These are phyloP conservation scores for Pisolithus microcarpus DNA, from an alignment of 768 basidiomycete species.

Conservation along the genomic window DNA sequence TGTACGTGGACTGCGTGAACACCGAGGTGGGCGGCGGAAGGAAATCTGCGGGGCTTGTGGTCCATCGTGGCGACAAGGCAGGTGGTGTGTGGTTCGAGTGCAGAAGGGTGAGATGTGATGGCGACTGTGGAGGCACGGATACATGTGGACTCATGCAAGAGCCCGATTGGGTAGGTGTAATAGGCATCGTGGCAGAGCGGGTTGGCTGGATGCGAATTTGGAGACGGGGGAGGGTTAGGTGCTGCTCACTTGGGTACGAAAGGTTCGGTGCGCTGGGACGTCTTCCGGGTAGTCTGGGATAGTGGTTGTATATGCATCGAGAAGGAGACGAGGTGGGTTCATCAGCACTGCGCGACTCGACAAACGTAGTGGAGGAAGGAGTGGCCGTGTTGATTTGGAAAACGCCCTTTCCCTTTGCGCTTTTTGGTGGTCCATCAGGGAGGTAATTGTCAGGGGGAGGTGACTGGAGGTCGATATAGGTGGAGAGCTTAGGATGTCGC, in stretches of 20 bases:
- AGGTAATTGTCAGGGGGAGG: conserved; percentile 7
- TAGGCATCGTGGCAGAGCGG: conserved; percentile 55
- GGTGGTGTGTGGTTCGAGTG: conserved; percentile 57
- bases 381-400: conserved; percentile 62
- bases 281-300: conserved; percentile 41
- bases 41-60: conserved; percentile 29
- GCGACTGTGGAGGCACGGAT: conserved; percentile 37
- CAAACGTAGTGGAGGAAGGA: conserved; percentile 45
- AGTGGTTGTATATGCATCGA: conserved; percentile 45
- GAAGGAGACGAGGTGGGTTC: conserved; percentile 39
- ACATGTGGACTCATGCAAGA: conserved; percentile 15
- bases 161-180: conserved; percentile 23
- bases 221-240: conserved; percentile 45
- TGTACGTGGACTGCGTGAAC: conserved; percentile 7
- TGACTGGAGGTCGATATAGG: conserved; percentile 34
- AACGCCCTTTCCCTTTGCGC: conserved; percentile 41
- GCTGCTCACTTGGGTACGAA: conserved; percentile 42
- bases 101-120: conserved; percentile 53
- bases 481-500: conserved; percentile 48
- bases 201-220: conserved; percentile 53
- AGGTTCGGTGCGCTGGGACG: conserved; percentile 61
- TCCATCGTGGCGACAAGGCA: conserved; percentile 39
- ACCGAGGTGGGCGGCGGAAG: conserved; percentile 28
- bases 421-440: conserved; percentile 17
- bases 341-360: conserved; percentile 40